Percentiles rank a stretch among this genome's conserved stretches.
phyloP scores from a whole-genome alignment of 495 filamentous ascomycete genomes.

The Aspergillus affinis region DNA sequence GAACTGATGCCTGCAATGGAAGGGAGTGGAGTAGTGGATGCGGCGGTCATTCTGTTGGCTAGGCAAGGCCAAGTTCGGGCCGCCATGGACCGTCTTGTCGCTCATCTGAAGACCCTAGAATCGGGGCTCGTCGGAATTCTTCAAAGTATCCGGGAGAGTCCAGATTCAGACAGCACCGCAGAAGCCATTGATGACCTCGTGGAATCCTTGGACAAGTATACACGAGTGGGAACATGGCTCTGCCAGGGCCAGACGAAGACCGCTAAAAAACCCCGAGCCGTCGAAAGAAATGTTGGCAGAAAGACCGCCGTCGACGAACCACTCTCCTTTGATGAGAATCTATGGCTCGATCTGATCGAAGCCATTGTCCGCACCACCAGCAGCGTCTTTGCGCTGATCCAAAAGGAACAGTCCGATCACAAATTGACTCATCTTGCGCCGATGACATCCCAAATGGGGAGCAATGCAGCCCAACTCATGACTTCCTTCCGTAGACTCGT shows the following conservation, averaged over 20 bases:
- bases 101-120: constrained; percentile 75
- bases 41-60: constrained; percentile 86
- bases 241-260: constrained; percentile 86
- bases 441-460: constrained; percentile 12
- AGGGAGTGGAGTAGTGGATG: constrained; percentile 84
- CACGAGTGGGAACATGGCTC: constrained; percentile 89
- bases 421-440: constrained; percentile 14
- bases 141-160: constrained; percentile 49
- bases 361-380: constrained; percentile 78
- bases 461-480: constrained; percentile 49
- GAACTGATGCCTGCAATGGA: constrained; percentile 85
- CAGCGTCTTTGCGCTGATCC: constrained; percentile 45
- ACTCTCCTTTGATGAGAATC: constrained; percentile 71
- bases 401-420: constrained; percentile 20
- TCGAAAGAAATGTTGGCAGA: constrained; percentile 37
- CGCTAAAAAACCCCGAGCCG: constrained; percentile 35
- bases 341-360: constrained; percentile 93
- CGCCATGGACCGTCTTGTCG: constrained; percentile 80
- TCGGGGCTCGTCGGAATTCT: constrained; percentile 75
- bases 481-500: constrained; percentile 71
- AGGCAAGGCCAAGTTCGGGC: constrained; percentile 81
- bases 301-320: constrained; percentile 52
- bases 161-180: constrained; percentile 53
- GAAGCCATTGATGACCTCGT: constrained; percentile 62
- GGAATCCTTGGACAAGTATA: constrained; percentile 80